Percentiles rank a stretch among this genome's conserved stretches.
These are phyloP conservation scores for Eucalyptus marginata DNA, from an alignment of 345 rosid species.

Conservation along the genomic window DNA sequence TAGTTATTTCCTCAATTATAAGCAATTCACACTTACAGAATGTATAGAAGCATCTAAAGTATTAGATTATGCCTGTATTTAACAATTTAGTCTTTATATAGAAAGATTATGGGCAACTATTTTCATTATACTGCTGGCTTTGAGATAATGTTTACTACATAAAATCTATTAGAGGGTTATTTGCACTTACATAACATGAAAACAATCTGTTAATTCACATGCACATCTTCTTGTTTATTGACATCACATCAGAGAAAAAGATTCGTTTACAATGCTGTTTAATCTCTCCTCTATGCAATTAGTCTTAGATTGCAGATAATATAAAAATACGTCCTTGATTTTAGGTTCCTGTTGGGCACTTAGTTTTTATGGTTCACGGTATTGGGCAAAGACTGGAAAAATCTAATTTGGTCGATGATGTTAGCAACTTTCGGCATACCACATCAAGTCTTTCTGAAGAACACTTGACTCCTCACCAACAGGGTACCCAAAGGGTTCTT, in stretches of 20 bases:
- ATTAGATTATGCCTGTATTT: background rate
- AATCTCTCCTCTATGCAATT: background rate
- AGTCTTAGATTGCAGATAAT: background rate
- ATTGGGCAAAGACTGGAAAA: constrained; percentile 98
- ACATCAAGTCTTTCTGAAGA: constrained; percentile 66
- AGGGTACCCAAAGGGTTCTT: constrained; percentile 67
- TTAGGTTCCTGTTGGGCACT: constrained; percentile 91
- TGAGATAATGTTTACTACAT: background rate
- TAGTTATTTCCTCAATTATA: background rate
- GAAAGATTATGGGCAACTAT: background rate
- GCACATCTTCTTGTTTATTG: background rate
- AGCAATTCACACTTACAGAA: background rate
- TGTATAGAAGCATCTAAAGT: background rate
- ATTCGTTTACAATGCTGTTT: background rate
- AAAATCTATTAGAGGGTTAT: background rate
- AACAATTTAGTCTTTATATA: background rate
- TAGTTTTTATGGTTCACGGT: constrained; percentile 98
- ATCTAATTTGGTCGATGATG: constrained; percentile 96
- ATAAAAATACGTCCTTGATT: background rate
- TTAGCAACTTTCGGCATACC: constrained; percentile 72
- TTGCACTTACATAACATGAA: background rate
- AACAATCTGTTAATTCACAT: background rate
- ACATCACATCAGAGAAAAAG: background rate
- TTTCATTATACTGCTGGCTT: background rate
- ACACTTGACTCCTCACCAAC: constrained; percentile 74